These are phyloP conservation scores for Lasiosphaeria ovina DNA, from an alignment of 495 filamentous ascomycete species.

Conservation along the genomic window DNA sequence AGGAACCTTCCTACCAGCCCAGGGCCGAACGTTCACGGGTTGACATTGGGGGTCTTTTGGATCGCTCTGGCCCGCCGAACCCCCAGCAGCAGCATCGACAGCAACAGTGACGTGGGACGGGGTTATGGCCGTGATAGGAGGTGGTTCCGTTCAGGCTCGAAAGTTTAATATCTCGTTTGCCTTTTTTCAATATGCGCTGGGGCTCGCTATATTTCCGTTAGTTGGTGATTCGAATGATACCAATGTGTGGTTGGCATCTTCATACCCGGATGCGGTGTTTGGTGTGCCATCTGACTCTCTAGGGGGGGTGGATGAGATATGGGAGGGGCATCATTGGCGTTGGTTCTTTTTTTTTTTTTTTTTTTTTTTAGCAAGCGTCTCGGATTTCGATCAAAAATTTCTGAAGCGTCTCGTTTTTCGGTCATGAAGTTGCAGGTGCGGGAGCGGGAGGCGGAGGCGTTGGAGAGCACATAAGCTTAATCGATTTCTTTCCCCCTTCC, in stretches of 20 bases:
- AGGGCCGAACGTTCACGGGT: conserved; percentile 51
- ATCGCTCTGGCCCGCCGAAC: conserved; percentile 39
- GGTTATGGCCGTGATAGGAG: not conserved
- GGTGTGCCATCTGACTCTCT: not conserved
- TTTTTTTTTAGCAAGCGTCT: no score
- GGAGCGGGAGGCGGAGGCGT: no score
- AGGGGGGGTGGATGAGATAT: not conserved
- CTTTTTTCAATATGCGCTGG: conserved; percentile 6
- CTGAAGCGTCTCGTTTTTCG: no score
- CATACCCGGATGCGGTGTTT: not conserved
- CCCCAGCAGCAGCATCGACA: conserved; percentile 11
- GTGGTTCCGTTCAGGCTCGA: not conserved
- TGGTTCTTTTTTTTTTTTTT: not conserved
- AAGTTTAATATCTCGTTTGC: not conserved
- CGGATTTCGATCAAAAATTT: no score
- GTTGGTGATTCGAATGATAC: conserved; percentile 22
- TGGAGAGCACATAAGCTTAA: no score
- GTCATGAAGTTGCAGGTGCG: no score
- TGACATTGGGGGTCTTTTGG: conserved; percentile 55
- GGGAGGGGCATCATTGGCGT: not conserved
- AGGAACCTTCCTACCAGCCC: conserved; percentile 25
- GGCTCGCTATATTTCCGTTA: not conserved
- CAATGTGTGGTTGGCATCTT: conserved; percentile 15
- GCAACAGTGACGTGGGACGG: not conserved
- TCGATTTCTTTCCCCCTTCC: no score